Evolutionary conservation across 2,329 filamentous ascomycete genomes (phyloP), one percentile per base, ranked within the genome.

Genomic region (Myrmaecium sp.): DNA sequence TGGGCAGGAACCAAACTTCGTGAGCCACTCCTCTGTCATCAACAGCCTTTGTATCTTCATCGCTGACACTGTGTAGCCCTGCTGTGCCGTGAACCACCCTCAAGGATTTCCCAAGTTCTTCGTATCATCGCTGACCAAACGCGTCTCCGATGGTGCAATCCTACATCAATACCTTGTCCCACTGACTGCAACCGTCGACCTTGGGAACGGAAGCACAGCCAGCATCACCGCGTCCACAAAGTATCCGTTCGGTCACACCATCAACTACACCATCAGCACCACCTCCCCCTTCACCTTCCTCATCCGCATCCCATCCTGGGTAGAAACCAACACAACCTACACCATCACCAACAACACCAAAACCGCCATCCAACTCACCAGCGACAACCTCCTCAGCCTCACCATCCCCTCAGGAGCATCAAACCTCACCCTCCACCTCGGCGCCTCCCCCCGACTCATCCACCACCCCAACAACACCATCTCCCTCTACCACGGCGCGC

Each of bases 11-110:
- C 60, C 60, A 5, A 26, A 36, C 19, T n/a, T n/a, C n/a, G n/a
- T n/a, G n/a, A n/a, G n/a, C n/a, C n/a, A n/a, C n/a, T n/a, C n/a
- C n/a, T n/a, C n/a, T n/a, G n/a, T n/a, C n/a, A n/a, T n/a, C n/a
- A n/a, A n/a, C n/a, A n/a, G n/a, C n/a, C n/a, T n/a, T n/a, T n/a
- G n/a, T n/a, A n/a, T n/a, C n/a, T n/a, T n/a, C n/a, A n/a, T n/a
- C n/a, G 18, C 8, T 2, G 54, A 63, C 17, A n/a, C n/a, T n/a
- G n/a, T n/a, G n/a, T 66, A 56, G 26, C 58, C 60, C 2, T 70
- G 65, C 43, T 70, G 66, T 36, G 66, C 64, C 1, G 66, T 70
- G 31, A 70, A 70, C 30, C 62, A 69, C 34, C 59, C 57, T 1
- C 64, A 69, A 36, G 66, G 60, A 6, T 66, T 60, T 33, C 64